A percentile compares a stretch with the other conserved stretches of the same genome.
phyloP scores from a whole-genome alignment of 495 filamentous ascomycete species.

The Neurospora sp. region DNA sequence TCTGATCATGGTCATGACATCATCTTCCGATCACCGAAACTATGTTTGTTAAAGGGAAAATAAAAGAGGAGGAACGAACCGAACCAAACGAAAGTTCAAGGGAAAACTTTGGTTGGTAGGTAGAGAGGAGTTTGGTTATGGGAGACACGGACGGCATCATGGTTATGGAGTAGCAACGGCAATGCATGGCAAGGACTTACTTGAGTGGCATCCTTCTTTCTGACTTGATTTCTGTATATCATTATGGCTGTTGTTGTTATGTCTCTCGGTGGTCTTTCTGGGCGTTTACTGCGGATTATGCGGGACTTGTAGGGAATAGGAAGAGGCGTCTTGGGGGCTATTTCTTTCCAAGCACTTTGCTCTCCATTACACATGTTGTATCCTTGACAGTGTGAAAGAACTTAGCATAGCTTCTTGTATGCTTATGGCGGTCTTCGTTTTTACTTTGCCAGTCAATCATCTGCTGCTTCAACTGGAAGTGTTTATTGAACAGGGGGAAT shows the following conservation, averaged over 20 bases:
- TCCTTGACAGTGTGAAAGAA: neutral
- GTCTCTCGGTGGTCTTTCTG: neutral
- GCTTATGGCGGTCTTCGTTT: neutral
- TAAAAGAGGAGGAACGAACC: neutral
- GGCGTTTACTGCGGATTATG: neutral
- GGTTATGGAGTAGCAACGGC: neutral
- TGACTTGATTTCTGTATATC: neutral
- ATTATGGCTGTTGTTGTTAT: neutral
- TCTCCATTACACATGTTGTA: neutral
- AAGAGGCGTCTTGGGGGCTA: neutral
- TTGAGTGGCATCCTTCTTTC: neutral
- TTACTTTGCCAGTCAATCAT: neutral
- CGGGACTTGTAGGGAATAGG: neutral
- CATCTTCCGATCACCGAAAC: neutral
- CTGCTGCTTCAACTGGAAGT: neutral
- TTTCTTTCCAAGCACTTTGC: neutral
- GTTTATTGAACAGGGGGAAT: neutral
- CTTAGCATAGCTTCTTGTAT: neutral
- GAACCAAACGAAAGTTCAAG: neutral
- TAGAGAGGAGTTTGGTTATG: neutral
- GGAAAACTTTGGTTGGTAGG: no score
- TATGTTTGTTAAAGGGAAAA: neutral
- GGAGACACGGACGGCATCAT: neutral
- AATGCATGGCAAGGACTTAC: neutral
- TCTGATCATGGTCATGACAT: neutral